These are phyloP conservation scores for Termitomyces sp. DNA, from an alignment of 768 basidiomycete genomes.

Conservation along the genomic window DNA sequence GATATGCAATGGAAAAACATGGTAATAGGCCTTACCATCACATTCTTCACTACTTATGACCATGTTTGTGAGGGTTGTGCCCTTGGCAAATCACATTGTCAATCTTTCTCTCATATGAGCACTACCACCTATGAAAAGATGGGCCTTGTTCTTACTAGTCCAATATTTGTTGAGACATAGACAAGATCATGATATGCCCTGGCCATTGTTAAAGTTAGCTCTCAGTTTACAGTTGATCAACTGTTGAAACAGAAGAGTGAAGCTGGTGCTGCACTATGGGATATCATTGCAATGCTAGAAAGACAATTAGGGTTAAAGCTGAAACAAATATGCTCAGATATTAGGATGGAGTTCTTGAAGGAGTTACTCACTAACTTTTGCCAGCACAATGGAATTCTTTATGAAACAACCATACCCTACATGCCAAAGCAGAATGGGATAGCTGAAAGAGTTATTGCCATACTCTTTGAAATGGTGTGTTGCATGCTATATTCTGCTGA, in stretches of 20 bases:
- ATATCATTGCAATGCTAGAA: neutral
- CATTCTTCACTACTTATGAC: neutral
- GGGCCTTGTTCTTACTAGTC: neutral
- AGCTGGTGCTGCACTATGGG: too few species aligned
- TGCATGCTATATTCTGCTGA: too few species aligned
- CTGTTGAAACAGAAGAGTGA: too few species aligned
- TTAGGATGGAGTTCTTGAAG: too few species aligned
- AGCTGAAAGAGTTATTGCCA: neutral
- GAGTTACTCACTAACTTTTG: neutral
- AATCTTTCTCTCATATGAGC: neutral
- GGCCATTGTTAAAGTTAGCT: too few species aligned
- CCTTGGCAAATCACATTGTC: neutral
- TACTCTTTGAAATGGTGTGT: neutral
- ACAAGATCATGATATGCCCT: too few species aligned
- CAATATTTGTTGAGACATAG: too few species aligned
- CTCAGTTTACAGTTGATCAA: too few species aligned
- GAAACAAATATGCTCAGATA: neutral
- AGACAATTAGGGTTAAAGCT: neutral
- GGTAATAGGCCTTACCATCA: too few species aligned
- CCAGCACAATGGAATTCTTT: too few species aligned
- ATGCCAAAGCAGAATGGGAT: neutral
- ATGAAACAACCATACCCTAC: neutral
- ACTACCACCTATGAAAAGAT: neutral
- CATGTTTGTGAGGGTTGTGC: neutral
- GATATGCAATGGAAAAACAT: too few species aligned